Base-by-base conservation (phyloP, 164 flowering plant species). In the Vitis labrusca region DNA sequence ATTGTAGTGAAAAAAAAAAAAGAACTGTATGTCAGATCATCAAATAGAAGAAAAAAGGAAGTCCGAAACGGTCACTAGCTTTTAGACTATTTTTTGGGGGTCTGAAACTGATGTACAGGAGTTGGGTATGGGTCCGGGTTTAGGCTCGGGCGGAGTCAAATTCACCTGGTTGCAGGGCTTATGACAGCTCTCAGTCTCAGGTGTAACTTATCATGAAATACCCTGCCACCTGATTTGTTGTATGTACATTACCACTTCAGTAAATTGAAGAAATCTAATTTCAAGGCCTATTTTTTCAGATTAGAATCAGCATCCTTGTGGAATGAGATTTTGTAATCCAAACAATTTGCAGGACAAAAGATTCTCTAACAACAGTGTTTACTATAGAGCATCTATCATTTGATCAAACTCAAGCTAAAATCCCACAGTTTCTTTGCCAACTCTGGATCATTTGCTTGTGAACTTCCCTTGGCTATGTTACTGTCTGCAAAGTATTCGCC, bases 361-460 rank as follows among this genome's bases (percentile, higher is more conserved):
- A n/a, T 13, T 53, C n/a, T 2, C 10, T 13, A 11, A 53, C n/a
- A 10, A n/a, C 14, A 53, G 5, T 53, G 7, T 14, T 5, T 53
- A 0, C 56, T 13, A n/a, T 13, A 13, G 15, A 12, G 14, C 14
- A 13, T 14, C n/a, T 53, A 11, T 11, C 7, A n/a, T 1, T 77
- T 77, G 5, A 74, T 59, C 71, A 86, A 70, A 66, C 70, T 65
- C 69, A 71, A 6, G 77, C 87, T 87, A 66, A 86, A 80, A 68
- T 86, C 89, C 90, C 90, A 88, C 0, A 86, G 78, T 71, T 77
- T 82, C 69, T 58, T 80, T 12, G 87, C 88, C 82, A 88, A 68
- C 15, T 81, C 79, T 0, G 55, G 9, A 69, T 85, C 82, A 0
- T n/a, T 57, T 10, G 76, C 86, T 9, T 70, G 72, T 8, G 68